Evolutionary conservation across 2,329 filamentous ascomycete species (phyloP).

Genomic region (Verticillium tricorpus): DNA sequence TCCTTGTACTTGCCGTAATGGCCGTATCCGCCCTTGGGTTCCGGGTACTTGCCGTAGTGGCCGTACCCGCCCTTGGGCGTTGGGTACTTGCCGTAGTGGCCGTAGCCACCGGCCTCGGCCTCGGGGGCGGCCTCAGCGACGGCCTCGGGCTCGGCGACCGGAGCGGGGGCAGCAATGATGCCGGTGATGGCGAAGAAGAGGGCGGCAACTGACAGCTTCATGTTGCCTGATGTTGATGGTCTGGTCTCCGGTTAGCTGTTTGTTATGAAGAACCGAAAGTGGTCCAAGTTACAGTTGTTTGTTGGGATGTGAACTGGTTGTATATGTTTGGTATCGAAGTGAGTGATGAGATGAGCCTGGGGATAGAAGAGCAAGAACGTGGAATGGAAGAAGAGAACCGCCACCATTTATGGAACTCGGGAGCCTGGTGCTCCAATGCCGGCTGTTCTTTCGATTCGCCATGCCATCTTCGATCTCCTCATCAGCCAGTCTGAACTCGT

Average conservation of each 20-base stretch:
- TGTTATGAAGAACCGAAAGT: not conserved
- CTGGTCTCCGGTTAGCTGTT: not conserved
- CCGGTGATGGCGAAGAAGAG: conserved; percentile 20
- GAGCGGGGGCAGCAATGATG: conserved; percentile 13
- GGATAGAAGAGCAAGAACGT: not conserved
- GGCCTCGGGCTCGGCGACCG: conserved; percentile 13
- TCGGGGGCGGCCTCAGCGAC: conserved; percentile 13
- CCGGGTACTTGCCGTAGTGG: conserved; percentile 5
- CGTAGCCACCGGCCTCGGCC: conserved; percentile 2
- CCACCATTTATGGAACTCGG: not conserved
- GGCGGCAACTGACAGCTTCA: conserved; percentile 23
- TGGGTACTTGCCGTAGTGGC: conserved; percentile 8
- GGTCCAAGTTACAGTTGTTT: not conserved
- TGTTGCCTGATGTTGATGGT: conserved; percentile 10
- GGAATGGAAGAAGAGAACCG: not conserved
- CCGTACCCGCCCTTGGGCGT: conserved; percentile 8
- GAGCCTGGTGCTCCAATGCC: conserved; percentile 2
- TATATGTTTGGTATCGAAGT: not conserved
- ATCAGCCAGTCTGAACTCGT: not conserved
- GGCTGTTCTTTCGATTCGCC: not conserved
- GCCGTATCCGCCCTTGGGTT: conserved; percentile 9
- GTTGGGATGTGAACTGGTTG: not conserved
- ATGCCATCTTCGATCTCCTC: not conserved
- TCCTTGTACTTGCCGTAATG: conserved; percentile 8
- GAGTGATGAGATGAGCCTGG: not conserved